Base-by-base conservation (phyloP, 1,284 basidiomycete genomes). In the Inonotus hispidus region DNA sequence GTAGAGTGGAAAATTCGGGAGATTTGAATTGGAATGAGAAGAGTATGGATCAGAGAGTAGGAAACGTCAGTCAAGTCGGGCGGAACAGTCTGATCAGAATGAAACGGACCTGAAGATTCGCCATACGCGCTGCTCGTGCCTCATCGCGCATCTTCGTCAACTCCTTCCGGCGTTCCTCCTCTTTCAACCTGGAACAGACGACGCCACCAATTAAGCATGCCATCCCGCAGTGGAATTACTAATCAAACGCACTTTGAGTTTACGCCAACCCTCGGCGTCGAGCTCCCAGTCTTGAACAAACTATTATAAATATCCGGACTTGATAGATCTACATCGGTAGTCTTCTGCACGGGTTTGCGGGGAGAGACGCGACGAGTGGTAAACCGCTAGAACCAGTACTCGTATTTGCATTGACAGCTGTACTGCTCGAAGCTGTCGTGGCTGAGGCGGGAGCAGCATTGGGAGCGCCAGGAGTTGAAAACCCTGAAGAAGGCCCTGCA, bases 71-170 rank as follows among this genome's bases (percentile, higher is more conserved):
- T n/a, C n/a, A n/a, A n/a, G n/a, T n/a, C n/a, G n/a, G n/a, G n/a
- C n/a, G n/a, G n/a, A n/a, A n/a, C n/a, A n/a, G n/a, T n/a, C n/a
- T n/a, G n/a, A 56, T 41, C 39, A 49, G 16, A 39, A 56, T 27
- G 10, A 32, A 45, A 71, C 81, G 66, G 59, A 88, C 88, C 56
- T 64, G 54, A 7, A 77, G 74, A 67, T 86, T 83, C 43, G 77
- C 74, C 21, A 73, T 73, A 11, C 86, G 80, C 64, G 80, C 85
- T 0, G 78, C 80, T 64, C 79, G 79, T 27, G 85, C 85, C 55
- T 89, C 89, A 46, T 90, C 85, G 59, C 85, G 79, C 83, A 89
- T 81, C 68, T 77, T 82, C 67, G 86, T 78, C 63, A 91, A 68
- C 64, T 90, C 84, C 66, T 80, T 85, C 59, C 82, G 78, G 47